A percentile compares a stretch with the other conserved stretches of the same genome.
phyloP scores from a whole-genome alignment of 148 eudicot genomes.

The Vaccinium myrtillus region DNA sequence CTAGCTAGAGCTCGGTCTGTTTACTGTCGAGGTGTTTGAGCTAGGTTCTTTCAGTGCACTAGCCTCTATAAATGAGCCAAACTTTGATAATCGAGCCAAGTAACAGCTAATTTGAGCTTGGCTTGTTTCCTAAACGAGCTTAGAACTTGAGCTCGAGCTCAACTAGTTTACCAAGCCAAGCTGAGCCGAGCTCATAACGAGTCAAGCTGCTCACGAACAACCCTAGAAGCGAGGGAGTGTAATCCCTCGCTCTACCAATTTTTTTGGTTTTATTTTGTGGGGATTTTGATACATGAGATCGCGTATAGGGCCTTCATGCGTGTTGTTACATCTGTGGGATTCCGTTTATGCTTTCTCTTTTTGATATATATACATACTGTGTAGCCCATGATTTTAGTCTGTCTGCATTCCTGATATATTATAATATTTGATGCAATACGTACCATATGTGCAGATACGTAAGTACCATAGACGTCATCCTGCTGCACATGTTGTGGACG shows the following conservation, averaged over 20 bases:
- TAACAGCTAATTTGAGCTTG: too few species aligned
- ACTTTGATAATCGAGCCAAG: too few species aligned
- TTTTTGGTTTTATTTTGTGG: neutral
- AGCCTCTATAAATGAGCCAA: too few species aligned
- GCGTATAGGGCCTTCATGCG: neutral
- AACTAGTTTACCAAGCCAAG: too few species aligned
- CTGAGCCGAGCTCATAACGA: too few species aligned
- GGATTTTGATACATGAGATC: neutral
- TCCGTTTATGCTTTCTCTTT: neutral
- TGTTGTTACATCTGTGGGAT: neutral
- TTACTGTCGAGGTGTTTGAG: too few species aligned
- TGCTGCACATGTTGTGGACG: slow-evolving; percentile 71
- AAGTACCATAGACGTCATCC: slow-evolving; percentile 96
- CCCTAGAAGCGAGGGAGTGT: neutral
- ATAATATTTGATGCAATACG: neutral
- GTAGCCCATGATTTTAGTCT: neutral
- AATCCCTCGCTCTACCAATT: neutral
- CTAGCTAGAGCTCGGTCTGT: too few species aligned
- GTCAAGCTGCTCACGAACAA: too few species aligned
- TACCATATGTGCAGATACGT: slow-evolving; percentile 61
- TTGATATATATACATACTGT: too few species aligned
- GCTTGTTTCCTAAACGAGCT: too few species aligned
- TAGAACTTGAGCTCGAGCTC: too few species aligned
- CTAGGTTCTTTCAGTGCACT: too few species aligned
- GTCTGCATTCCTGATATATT: neutral